Evolutionary conservation across 2,329 filamentous ascomycete species (phyloP).

Genomic region (Botrytis deweyae): DNA sequence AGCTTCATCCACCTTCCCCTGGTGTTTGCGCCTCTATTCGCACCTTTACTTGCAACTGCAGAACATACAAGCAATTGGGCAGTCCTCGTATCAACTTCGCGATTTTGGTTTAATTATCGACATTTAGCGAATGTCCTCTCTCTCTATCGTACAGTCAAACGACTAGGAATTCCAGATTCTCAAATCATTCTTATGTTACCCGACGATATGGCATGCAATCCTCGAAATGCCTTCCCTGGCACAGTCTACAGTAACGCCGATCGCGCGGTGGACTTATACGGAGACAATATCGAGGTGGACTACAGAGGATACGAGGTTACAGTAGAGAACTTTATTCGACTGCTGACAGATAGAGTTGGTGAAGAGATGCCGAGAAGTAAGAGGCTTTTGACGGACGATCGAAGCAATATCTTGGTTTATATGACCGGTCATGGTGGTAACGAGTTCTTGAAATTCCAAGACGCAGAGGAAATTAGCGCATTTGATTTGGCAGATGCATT

Average conservation of each 20-base stretch:
- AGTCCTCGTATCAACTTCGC: constrained; percentile 95
- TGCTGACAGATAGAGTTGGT: constrained; percentile 90
- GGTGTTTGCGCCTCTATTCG: constrained; percentile 50
- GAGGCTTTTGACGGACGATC: constrained; percentile 86
- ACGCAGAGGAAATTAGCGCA: constrained; percentile 94
- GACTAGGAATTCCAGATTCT: constrained; percentile 93
- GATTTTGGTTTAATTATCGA: constrained; percentile 99
- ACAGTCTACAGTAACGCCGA: constrained; percentile 99
- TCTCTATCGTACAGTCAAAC: constrained; percentile 96
- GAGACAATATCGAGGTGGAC: constrained; percentile 98
- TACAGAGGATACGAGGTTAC: constrained; percentile 98
- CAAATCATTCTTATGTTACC: constrained; percentile 99
- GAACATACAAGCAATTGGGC: constrained; percentile 99
- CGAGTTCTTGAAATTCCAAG: constrained; percentile 97
- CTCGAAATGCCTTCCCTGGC: constrained; percentile 94
- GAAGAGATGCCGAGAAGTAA: constrained; percentile 96
- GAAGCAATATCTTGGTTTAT: constrained; percentile 96
- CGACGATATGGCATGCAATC: constrained; percentile 99
- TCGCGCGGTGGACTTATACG: constrained; percentile 91
- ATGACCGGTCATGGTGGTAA: constrained; percentile 99
- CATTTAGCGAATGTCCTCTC: constrained; percentile 97
- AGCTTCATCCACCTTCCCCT: constrained; percentile 44
- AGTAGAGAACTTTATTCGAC: constrained; percentile 95
- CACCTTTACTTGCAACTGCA: constrained; percentile 45
- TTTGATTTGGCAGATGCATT: constrained; percentile 97